Conservation (phyloP, 1,284 basidiomycete genomes). For the Marasmius fiardii region DNA sequence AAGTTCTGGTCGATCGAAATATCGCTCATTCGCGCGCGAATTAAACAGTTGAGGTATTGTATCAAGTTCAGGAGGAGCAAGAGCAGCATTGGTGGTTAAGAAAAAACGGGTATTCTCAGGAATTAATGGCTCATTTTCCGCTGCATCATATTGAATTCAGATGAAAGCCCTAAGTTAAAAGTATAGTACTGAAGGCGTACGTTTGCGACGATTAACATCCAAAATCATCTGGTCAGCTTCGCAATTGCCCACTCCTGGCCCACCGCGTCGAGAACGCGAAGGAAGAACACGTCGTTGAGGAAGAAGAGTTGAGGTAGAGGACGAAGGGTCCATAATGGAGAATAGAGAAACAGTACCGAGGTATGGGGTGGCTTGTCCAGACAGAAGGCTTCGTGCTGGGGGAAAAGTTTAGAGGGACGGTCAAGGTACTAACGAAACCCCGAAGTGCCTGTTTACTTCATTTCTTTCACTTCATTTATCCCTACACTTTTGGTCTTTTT, state of each 20-base stretch:
- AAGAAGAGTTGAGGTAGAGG: slow-evolving; percentile 26
- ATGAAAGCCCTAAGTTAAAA: slow-evolving; percentile 11
- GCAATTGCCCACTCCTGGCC: slow-evolving; percentile 70
- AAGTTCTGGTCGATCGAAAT: slow-evolving; percentile 77
- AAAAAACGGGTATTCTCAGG: slow-evolving; percentile 62
- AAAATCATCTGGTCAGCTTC: slow-evolving; percentile 82
- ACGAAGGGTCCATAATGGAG: slow-evolving; percentile 29
- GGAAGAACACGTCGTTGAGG: slow-evolving; percentile 77
- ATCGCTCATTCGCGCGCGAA: slow-evolving; percentile 58
- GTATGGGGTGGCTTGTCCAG: background rate
- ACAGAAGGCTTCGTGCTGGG: background rate
- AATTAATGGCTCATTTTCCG: slow-evolving; percentile 68
- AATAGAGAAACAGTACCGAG: background rate
- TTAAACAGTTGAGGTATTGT: slow-evolving; percentile 47
- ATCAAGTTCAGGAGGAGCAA: slow-evolving; percentile 34
- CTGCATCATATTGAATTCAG: slow-evolving; percentile 33
- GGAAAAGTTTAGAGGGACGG: background rate
- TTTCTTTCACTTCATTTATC: background rate
- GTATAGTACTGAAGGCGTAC: slow-evolving; percentile 45
- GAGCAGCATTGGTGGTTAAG: slow-evolving; percentile 63
- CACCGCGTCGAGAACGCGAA: slow-evolving; percentile 73
- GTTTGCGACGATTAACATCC: slow-evolving; percentile 74
- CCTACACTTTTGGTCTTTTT: slow-evolving; percentile 1
- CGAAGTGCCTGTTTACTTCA: background rate
- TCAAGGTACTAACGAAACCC: background rate